A percentile compares a stretch with the other conserved stretches of the same genome.
These are phyloP conservation scores for Zizania palustris DNA, from an alignment of 202 grass and related monocot species.

Conservation along the genomic window DNA sequence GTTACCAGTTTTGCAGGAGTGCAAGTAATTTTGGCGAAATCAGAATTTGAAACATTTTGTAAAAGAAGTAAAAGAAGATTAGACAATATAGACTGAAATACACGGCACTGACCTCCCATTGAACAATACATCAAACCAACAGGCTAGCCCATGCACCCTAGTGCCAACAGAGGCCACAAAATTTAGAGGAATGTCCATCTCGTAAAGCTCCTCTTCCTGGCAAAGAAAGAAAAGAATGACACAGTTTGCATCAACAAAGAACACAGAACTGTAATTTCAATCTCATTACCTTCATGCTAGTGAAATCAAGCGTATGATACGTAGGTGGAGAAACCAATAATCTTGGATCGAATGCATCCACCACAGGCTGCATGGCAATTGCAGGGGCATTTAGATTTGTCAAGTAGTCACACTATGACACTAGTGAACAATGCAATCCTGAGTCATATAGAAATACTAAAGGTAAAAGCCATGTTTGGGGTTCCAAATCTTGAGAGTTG, in stretches of 20 bases:
- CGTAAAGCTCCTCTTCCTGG: conserved; percentile 97
- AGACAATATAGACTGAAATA: conserved; percentile 1
- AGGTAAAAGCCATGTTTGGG: background rate
- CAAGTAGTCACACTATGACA: background rate
- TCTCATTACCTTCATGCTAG: conserved; percentile 79
- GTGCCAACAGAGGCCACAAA: conserved; percentile 87
- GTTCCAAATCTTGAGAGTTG: background rate
- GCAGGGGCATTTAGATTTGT: conserved; percentile 26
- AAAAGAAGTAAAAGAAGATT: no score
- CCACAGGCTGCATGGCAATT: conserved; percentile 82
- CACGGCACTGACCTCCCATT: conserved; percentile 67
- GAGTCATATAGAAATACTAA: background rate
- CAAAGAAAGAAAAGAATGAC: conserved; percentile 41
- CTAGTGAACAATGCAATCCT: conserved; percentile 6
- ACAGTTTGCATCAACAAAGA: conserved; percentile 17
- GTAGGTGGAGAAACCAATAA: conserved; percentile 75
- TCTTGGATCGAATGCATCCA: conserved; percentile 99
- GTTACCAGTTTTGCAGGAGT: no score
- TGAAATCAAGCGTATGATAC: conserved; percentile 81
- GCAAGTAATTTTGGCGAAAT: no score
- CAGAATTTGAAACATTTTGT: no score
- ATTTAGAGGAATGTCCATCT: conserved; percentile 87
- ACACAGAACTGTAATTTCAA: conserved; percentile 31
- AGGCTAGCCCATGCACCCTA: conserved; percentile 95
- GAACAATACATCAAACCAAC: conserved; percentile 99